Percentiles rank a stretch among this genome's conserved stretches.
These are phyloP conservation scores for Lentinula guzmanii DNA, from an alignment of 768 basidiomycete genomes.

Conservation along the genomic window DNA sequence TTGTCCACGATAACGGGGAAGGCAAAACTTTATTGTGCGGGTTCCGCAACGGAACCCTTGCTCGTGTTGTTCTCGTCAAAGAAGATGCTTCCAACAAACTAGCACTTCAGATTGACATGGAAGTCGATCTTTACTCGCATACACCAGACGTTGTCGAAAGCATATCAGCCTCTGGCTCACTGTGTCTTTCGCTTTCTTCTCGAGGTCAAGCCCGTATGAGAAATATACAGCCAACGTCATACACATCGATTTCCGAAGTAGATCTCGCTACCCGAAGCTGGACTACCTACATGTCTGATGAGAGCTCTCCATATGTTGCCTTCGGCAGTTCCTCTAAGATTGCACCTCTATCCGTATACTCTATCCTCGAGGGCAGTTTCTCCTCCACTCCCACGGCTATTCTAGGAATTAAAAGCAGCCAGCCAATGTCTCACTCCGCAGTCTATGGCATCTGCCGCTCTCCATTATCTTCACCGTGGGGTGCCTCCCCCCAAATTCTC, in stretches of 20 bases:
- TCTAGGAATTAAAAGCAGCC: constrained; percentile 32
- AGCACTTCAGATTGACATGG: constrained; percentile 15
- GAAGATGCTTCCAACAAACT: constrained; percentile 17
- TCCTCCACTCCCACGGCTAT: constrained; percentile 39
- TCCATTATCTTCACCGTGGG: constrained; percentile 61
- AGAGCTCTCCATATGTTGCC: constrained; percentile 53
- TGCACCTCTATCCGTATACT: constrained; percentile 50
- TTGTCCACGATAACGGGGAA: constrained; percentile 36
- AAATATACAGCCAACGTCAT: constrained; percentile 17
- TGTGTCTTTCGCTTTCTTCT: constrained; percentile 53
- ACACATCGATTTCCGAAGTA: constrained; percentile 23
- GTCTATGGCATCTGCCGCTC: constrained; percentile 68
- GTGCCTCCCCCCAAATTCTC: constrained; percentile 63
- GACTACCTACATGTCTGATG: constrained; percentile 51
- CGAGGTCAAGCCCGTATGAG: constrained; percentile 41
- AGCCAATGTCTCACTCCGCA: constrained; percentile 33
- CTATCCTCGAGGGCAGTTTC: constrained; percentile 42
- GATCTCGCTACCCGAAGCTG: constrained; percentile 53
- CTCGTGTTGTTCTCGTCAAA: constrained; percentile 28
- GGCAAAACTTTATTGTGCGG: constrained; percentile 47
- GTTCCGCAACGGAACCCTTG: constrained; percentile 53
- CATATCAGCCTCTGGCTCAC: constrained; percentile 38
- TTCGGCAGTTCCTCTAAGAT: constrained; percentile 59
- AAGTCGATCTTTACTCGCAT: constrained; percentile 5
- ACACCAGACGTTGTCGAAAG: constrained; percentile 46